Conservation (phyloP, 129 eudicot species). For the Daucus carota region DH1_v3.0 NC_030381.2:54417501-54418000, state of each 20-base stretch:
- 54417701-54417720: background rate
- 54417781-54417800: too few species aligned
- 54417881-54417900: background rate
- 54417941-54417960: background rate
- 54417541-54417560: background rate
- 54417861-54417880: background rate
- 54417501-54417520: background rate
- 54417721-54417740: background rate
- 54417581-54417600: too few species aligned
- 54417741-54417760: background rate
- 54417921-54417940: background rate
- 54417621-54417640: background rate
- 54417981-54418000: background rate
- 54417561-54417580: background rate
- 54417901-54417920: background rate
- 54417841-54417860: background rate
- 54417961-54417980: background rate
- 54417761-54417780: too few species aligned
- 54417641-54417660: background rate
- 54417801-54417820: too few species aligned
- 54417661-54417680: background rate
- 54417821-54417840: background rate
- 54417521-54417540: background rate
- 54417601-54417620: too few species aligned
- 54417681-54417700: background rate